Evolutionary conservation across 1,139 yeast species (phyloP), one percentile per base, ranked within the genome.

Genomic region (Blastobotrys elegans): DNA sequence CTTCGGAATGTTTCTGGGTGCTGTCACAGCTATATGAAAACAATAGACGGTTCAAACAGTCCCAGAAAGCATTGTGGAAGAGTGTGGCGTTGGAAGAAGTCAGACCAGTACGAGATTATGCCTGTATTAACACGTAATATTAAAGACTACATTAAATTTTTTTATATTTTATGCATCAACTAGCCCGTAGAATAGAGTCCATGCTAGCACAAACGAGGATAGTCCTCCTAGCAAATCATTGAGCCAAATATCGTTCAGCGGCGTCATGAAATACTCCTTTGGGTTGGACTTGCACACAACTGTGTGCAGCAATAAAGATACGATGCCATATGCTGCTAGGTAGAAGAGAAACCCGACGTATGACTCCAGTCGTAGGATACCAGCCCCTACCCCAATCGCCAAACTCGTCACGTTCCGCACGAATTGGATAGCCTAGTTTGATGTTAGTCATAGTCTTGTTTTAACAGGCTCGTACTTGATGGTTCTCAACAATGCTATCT

Each of bases 101-200:
- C 22, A 70, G 85, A 45, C 86, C 90, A 1, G 84, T 84, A 22
- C 72, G 95, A 21, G 65, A 64, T 32, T 62, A 20, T 65, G 68
- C 51, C 57, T 58, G 52, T 39, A 31, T 45, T 27, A 17, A n/a
- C 24, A 24, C n/a, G 5, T 24, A 24, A 3, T 3, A 5, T 21
- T 37, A 37, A 18, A 2, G 26, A 36, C 24, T n/a, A 4, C 6
- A 37, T 2, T 37, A 8, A 22, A 3, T 36, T 17, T 36, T 16
- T 29, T 7, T 16, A 11, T 20, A 2, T 35, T 32, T 36, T 48
- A 63, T 42, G 68, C 72, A 43, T 72, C 73, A 8, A 74, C 71
- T 56, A 87, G 67, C 0, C 92, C 94, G 66, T 79, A 82, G 40
- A 83, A 77, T 61, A 87, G 71, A 55, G 95, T 84, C 96, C 96